phyloP scores from a whole-genome alignment of 495 filamentous ascomycete genomes.

The Talaromyces stipitatus region DNA sequence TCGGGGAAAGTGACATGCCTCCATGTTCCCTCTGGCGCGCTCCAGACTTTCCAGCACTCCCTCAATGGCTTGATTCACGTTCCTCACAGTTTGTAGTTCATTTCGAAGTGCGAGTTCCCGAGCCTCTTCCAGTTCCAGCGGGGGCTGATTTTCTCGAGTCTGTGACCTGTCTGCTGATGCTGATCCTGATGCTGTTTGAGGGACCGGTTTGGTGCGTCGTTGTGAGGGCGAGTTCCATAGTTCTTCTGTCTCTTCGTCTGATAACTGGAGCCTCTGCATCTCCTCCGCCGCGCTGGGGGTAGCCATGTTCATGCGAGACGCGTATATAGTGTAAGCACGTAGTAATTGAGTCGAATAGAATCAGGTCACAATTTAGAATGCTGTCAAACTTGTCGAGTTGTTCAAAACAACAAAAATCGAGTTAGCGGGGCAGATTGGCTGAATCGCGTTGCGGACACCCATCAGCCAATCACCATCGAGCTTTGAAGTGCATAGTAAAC shows the following conservation, averaged over 20 bases:
- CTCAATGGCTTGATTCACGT: constrained; percentile 82
- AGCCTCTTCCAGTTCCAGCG: constrained; percentile 59
- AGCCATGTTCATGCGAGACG: constrained; percentile 15
- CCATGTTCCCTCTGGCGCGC: constrained; percentile 84
- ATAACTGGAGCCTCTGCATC: constrained; percentile 45
- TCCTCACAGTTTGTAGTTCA: constrained; percentile 75
- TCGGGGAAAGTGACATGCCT: constrained; percentile 42
- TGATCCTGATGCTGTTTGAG: constrained; percentile 6
- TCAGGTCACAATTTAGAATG: neutral
- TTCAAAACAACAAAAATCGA: neutral
- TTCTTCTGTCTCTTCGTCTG: constrained; percentile 54
- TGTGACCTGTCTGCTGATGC: constrained; percentile 27
- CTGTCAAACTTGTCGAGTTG: neutral
- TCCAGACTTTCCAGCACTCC: constrained; percentile 72
- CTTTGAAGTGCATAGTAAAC: neutral
- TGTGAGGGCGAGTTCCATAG: constrained; percentile 68
- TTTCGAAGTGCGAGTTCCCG: constrained; percentile 65
- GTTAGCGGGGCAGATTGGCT: neutral
- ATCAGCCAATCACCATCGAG: neutral
- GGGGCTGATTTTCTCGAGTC: constrained; percentile 41
- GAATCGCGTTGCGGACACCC: neutral
- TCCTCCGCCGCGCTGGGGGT: constrained; percentile 33
- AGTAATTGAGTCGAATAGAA: neutral
- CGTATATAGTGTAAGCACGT: neutral
- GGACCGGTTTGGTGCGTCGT: constrained; percentile 19